These are phyloP conservation scores for Ensete ventricosum DNA, from an alignment of 176 grass and related monocot genomes.

Conservation along the genomic window DNA sequence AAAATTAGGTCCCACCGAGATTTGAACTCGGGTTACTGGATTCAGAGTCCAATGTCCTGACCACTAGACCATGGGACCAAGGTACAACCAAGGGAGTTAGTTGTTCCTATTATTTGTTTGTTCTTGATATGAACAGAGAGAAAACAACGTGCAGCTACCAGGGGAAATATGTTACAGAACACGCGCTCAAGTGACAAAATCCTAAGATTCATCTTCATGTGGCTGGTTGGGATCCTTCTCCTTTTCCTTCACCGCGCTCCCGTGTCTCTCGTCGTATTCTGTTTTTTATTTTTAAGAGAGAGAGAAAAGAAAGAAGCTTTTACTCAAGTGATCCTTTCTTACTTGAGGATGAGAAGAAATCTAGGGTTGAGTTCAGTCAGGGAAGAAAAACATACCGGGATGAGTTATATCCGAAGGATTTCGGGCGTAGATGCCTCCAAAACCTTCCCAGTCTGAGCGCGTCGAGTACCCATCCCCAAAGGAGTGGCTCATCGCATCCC, in stretches of 20 bases:
- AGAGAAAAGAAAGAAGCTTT: background rate
- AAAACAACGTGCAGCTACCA: no score
- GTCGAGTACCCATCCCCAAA: constrained; percentile 76
- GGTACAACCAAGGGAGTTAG: no score
- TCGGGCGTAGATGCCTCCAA: constrained; percentile 49
- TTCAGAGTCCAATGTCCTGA: no score
- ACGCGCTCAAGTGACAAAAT: background rate
- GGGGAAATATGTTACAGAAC: no score
- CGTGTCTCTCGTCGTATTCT: constrained; percentile 54
- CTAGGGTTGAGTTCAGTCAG: no score
- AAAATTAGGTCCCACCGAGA: no score
- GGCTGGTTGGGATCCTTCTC: constrained; percentile 44
- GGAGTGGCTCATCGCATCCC: constrained; percentile 60
- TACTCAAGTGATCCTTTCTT: background rate
- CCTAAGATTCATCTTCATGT: background rate
- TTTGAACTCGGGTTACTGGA: no score
- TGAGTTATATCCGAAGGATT: constrained; percentile 22
- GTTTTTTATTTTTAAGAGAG: background rate
- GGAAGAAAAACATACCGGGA: constrained; percentile 29
- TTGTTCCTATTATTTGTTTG: no score
- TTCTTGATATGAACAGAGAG: no score
- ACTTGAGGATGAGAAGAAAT: background rate
- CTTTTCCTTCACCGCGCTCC: constrained; percentile 70
- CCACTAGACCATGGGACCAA: no score
- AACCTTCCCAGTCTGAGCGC: constrained; percentile 65